Conservation (phyloP, 208 protist genomes). For the Angomonas ambiguus region DNA sequence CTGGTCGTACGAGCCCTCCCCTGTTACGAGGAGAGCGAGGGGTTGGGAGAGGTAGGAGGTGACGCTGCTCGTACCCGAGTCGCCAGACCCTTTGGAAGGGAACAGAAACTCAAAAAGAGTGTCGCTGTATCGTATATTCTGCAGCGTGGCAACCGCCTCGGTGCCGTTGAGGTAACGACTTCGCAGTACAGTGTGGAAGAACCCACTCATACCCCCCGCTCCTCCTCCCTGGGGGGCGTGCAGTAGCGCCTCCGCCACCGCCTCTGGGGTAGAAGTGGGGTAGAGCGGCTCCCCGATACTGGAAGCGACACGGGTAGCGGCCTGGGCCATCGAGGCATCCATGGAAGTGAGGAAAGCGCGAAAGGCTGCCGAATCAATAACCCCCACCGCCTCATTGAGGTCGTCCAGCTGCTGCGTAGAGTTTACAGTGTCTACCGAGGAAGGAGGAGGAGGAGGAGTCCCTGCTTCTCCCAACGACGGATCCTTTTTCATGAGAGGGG, state of each 20-base stretch:
- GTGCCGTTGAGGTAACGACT: slow-evolving; percentile 47
- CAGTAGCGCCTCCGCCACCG: slow-evolving; percentile 21
- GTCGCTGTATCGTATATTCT: slow-evolving; percentile 18
- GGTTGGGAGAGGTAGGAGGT: slow-evolving; percentile 21
- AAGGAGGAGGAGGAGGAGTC: not conserved
- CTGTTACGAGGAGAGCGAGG: slow-evolving; percentile 49
- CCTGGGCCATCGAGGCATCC: slow-evolving; percentile 55
- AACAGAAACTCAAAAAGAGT: not conserved
- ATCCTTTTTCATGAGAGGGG: slow-evolving; percentile 12
- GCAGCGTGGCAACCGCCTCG: slow-evolving; percentile 49
- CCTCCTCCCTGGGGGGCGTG: slow-evolving; percentile 50
- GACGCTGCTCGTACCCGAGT: slow-evolving; percentile 4
- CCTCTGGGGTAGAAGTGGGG: not conserved
- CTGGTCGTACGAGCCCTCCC: slow-evolving; percentile 74
- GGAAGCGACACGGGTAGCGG: slow-evolving; percentile 29
- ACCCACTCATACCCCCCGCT: slow-evolving; percentile 77
- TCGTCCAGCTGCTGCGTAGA: not conserved
- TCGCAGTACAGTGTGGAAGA: slow-evolving; percentile 53
- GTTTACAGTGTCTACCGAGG: not conserved
- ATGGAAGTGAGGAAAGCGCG: slow-evolving; percentile 31
- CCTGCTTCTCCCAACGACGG: not conserved
- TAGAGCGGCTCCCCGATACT: slow-evolving; percentile 21
- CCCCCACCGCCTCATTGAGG: slow-evolving; percentile 38
- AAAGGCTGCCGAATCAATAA: slow-evolving; percentile 25
- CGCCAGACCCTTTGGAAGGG: not conserved